phyloP scores from a whole-genome alignment of 768 basidiomycete genomes.

The Naganishia antarctica region DNA sequence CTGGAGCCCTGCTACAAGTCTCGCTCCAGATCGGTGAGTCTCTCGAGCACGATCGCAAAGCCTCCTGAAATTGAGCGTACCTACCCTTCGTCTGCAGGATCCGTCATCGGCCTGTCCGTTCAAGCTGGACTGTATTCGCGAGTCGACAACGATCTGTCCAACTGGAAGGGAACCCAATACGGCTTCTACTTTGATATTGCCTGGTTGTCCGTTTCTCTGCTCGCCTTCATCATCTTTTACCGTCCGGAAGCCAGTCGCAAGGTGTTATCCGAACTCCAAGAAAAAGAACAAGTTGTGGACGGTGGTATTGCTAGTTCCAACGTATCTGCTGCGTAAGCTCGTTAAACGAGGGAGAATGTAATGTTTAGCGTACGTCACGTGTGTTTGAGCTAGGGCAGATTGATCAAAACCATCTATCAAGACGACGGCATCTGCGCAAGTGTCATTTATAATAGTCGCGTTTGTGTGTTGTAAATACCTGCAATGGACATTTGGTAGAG shows the following conservation, averaged over 20 bases:
- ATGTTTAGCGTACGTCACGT: no score
- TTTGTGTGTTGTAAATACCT: no score
- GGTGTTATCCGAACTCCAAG: constrained; percentile 6
- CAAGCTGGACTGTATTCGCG: constrained; percentile 39
- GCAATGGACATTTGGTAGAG: no score
- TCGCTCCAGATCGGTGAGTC: constrained; percentile 23
- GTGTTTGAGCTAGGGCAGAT: no score
- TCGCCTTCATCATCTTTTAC: constrained; percentile 26
- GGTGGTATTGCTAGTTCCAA: background rate
- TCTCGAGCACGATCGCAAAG: background rate
- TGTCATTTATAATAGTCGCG: no score
- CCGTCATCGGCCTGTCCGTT: constrained; percentile 41
- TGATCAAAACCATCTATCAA: no score
- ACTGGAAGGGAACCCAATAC: constrained; percentile 38
- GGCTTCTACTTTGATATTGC: constrained; percentile 37
- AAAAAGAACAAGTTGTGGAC: background rate
- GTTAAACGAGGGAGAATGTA: no score
- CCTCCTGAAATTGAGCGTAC: background rate
- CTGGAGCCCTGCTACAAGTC: constrained; percentile 41
- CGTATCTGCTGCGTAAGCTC: background rate
- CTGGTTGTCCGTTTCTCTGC: constrained; percentile 17
- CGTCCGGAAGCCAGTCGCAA: constrained; percentile 12
- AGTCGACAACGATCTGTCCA: constrained; percentile 31
- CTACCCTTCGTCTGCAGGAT: constrained; percentile 32
- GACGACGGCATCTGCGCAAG: no score